These are phyloP conservation scores for Ustilago lituana DNA, from an alignment of 1,284 basidiomycete species.

Conservation along the genomic window DNA sequence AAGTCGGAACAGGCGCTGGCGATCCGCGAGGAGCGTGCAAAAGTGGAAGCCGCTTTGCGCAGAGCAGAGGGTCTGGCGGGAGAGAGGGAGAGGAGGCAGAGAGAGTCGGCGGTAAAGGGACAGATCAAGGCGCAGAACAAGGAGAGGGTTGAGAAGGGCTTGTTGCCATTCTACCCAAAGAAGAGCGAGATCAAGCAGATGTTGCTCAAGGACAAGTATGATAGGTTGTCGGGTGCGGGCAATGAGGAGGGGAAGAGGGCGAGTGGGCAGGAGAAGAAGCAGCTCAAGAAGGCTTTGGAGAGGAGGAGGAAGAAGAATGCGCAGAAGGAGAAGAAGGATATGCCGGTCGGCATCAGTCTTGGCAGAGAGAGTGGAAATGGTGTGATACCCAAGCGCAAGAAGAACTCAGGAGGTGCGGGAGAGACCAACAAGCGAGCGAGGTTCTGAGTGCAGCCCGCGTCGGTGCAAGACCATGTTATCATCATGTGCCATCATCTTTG, in stretches of 20 bases:
- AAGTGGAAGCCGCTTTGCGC: slow-evolving; percentile 82
- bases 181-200: slow-evolving; percentile 72
- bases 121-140: slow-evolving; percentile 67
- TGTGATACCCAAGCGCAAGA: slow-evolving; percentile 40
- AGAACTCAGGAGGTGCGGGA: not conserved
- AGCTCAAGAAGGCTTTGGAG: slow-evolving; percentile 81
- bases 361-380: slow-evolving; percentile 12
- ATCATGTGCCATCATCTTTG: not conserved
- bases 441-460: slow-evolving; percentile 4
- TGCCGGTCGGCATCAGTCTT: slow-evolving; percentile 47
- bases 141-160: slow-evolving; percentile 58
- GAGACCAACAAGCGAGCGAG: slow-evolving; percentile 14
- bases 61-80: slow-evolving; percentile 75
- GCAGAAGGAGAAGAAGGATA: slow-evolving; percentile 83
- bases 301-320: slow-evolving; percentile 86
- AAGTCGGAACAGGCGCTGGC: slow-evolving; percentile 70
- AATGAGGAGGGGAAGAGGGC: slow-evolving; percentile 17
- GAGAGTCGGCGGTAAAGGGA: slow-evolving; percentile 71
- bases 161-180: slow-evolving; percentile 81
- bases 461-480: too few relatives aligned
- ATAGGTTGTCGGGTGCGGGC: slow-evolving; percentile 27
- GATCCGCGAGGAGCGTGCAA: slow-evolving; percentile 75
- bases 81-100: slow-evolving; percentile 77
- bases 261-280: slow-evolving; percentile 65
- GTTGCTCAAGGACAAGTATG: slow-evolving; percentile 56